Base-by-base conservation (phyloP, 345 rosid species). In the Triadica sebifera region DNA sequence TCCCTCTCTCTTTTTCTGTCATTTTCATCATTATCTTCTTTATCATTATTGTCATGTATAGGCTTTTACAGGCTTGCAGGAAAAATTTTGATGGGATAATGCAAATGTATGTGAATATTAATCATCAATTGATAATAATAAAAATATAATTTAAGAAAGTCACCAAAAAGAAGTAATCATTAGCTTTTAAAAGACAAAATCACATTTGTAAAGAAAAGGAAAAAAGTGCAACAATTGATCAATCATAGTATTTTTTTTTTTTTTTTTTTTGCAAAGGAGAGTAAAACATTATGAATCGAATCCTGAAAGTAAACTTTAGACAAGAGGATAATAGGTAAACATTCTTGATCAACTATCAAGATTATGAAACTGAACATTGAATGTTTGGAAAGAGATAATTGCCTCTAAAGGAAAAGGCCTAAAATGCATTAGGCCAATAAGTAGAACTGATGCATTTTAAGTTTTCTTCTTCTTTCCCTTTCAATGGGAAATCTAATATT, bases 141-240 rank as follows among this genome's bases (percentile, higher is more conserved):
- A 22, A 58, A 53, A 25, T 58, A 19, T 64, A 47, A 65, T 65
- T 65, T 17, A 39, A 45, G 74, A 61, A 53, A 74, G 80, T 51
- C 67, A 75, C 77, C 34, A 66, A 84, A 88, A 88, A 83, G 85
- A 67, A 71, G 59, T 74, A 74, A 81, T 87, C 76, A 85, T 85
- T 80, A 81, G 58, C 82, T 84, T 81, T 78, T 61, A 34, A 74
- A 80, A 81, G 79, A 67, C 69, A 59, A 75, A 77, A 77, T 77
- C 80, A 73, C 61, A 69, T 51, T 64, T 65, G 62, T 58, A 58
- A 61, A 57, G 24, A 53, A 64, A 19, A 55, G 41, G 25, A 17
- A 51, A 38, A 59, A 45, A 75, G 55, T 64, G 78, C 78, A 80
- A 57, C 81, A 75, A 81, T 76, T 82, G 79, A 77, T 77, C 84